Evolutionary conservation across 2,329 filamentous ascomycete species (phyloP).

Genomic region (Fusarium oligoseptatum): DNA sequence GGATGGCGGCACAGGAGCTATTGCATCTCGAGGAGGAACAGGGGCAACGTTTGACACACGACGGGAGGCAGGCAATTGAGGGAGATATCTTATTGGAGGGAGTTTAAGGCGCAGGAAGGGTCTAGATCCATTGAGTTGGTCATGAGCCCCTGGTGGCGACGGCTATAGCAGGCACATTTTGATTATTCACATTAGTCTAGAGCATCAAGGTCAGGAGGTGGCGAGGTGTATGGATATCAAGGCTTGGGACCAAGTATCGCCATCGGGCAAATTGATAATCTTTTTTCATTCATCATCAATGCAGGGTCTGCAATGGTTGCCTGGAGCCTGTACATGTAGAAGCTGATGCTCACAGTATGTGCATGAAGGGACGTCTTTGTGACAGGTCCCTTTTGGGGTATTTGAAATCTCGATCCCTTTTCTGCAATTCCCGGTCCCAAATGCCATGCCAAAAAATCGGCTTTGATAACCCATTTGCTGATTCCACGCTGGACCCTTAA

Average conservation of each 20-base stretch:
- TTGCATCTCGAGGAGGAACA: slow-evolving; percentile 42
- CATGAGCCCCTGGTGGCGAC: not conserved
- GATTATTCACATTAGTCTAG: not conserved
- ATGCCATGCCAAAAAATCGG: slow-evolving; percentile 14
- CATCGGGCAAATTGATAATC: slow-evolving; percentile 5
- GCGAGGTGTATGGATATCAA: not conserved
- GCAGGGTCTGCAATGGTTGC: not conserved
- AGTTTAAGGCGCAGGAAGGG: slow-evolving; percentile 1
- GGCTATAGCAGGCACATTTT: not conserved
- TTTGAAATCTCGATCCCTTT: not conserved
- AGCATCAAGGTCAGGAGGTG: not conserved
- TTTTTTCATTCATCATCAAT: slow-evolving; percentile 1
- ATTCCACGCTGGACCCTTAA: slow-evolving; percentile 13
- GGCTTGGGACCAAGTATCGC: not conserved
- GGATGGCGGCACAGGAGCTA: slow-evolving; percentile 51
- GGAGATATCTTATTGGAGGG: not conserved
- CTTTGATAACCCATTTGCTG: slow-evolving; percentile 7
- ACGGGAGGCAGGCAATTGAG: not conserved
- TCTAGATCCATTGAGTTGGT: not conserved
- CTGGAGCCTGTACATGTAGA: not conserved
- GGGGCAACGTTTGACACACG: not conserved
- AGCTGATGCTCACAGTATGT: not conserved
- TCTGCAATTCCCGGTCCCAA: not conserved
- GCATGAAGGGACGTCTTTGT: not conserved
- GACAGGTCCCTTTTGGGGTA: not conserved